phyloP scores from a whole-genome alignment of 1,284 basidiomycete species.

The Sanghuangporus sanghuang region DNA sequence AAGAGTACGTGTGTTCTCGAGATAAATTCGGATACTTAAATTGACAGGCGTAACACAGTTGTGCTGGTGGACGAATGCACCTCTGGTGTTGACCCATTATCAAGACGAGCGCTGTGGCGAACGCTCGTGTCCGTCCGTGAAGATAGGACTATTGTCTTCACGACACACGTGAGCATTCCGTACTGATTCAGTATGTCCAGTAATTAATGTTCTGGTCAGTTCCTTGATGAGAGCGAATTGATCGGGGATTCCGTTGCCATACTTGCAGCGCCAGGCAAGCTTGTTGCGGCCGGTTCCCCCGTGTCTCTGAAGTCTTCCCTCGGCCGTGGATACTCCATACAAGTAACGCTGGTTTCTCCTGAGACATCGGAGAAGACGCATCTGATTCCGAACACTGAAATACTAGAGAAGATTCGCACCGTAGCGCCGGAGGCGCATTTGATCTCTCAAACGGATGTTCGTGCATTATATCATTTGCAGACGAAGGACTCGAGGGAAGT shows the following conservation, averaged over 20 bases:
- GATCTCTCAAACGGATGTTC: conserved; percentile 34
- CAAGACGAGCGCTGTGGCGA: conserved; percentile 72
- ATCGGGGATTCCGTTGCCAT: conserved; percentile 74
- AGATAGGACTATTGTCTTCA: conserved; percentile 61
- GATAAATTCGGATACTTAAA: neutral
- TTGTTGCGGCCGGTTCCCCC: conserved; percentile 69
- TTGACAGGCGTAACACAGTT: conserved; percentile 33
- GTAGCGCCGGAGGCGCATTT: conserved; percentile 44
- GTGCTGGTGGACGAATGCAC: conserved; percentile 77
- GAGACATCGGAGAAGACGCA: conserved; percentile 25
- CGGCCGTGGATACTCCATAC: conserved; percentile 67
- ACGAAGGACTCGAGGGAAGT: conserved; percentile 51
- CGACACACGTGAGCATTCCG: conserved; percentile 50
- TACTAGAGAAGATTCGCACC: conserved; percentile 40
- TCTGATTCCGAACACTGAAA: conserved; percentile 25
- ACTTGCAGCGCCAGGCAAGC: conserved; percentile 67
- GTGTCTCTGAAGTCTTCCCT: conserved; percentile 67
- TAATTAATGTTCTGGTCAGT: conserved; percentile 32
- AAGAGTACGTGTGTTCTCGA: conserved; percentile 36
- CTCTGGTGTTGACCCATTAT: conserved; percentile 76
- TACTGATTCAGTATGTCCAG: neutral
- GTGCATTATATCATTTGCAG: conserved; percentile 49
- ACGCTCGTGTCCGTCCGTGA: conserved; percentile 63
- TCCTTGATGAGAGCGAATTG: conserved; percentile 78
- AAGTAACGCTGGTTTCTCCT: conserved; percentile 39